Percentiles rank a stretch among this genome's conserved stretches.
phyloP scores from a whole-genome alignment of 768 basidiomycete species.

The Mycena rosella region DNA sequence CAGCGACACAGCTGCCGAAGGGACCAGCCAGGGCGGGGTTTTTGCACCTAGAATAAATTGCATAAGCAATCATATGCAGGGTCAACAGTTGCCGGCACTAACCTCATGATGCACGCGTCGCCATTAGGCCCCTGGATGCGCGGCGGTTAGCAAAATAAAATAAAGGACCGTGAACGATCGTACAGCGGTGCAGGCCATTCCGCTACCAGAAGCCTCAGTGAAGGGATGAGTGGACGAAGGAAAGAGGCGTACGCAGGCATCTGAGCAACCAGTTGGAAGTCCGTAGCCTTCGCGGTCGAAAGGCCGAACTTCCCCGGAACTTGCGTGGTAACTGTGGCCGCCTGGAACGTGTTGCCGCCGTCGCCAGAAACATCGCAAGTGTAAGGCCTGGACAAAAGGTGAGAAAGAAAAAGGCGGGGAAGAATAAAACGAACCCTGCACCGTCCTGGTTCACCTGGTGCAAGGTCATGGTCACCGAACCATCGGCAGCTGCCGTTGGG shows the following conservation, averaged over 20 bases:
- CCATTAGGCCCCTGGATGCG: conserved; percentile 26
- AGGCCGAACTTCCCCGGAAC: conserved; percentile 32
- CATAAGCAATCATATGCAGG: not conserved
- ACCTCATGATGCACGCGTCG: conserved; percentile 36
- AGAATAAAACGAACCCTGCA: conserved; percentile 25
- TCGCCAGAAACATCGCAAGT: conserved; percentile 36
- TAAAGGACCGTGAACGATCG: not conserved
- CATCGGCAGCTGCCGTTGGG: conserved; percentile 32
- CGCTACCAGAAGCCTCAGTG: conserved; percentile 8
- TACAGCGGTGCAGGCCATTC: conserved; percentile 32
- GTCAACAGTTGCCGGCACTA: not conserved
- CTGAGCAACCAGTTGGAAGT: conserved; percentile 30
- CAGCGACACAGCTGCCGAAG: conserved; percentile 33
- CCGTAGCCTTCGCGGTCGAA: conserved; percentile 16
- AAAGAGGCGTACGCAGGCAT: conserved; percentile 33
- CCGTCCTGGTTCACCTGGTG: conserved; percentile 39
- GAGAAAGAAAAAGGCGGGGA: not conserved
- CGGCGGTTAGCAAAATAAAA: not conserved
- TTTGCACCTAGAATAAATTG: conserved; percentile 15
- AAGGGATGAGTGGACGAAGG: not conserved
- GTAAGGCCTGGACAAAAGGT: conserved; percentile 9
- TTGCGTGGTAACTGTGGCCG: conserved; percentile 29
- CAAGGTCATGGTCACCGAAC: conserved; percentile 33
- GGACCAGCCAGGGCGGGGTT: conserved; percentile 29
- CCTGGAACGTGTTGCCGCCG: conserved; percentile 32